Evolutionary conservation across 345 rosid genomes (phyloP).

Genomic region (Eucalyptus polybractea): DNA sequence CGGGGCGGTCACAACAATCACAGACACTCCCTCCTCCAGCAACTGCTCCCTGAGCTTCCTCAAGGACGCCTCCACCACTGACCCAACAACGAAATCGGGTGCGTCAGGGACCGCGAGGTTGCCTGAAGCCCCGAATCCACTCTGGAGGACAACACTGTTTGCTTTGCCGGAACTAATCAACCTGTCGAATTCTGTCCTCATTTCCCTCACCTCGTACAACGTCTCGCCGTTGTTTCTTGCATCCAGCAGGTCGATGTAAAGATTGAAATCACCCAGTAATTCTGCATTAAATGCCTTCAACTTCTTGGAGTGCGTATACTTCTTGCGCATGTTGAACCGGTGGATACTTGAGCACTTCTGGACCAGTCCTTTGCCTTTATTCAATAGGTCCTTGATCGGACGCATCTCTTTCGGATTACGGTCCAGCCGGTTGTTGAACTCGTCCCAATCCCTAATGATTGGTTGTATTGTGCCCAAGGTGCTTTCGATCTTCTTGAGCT

Average conservation of each 20-base stretch:
- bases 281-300: not conserved
- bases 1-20: not conserved
- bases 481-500: not conserved
- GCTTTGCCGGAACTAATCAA: not conserved
- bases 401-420: not conserved
- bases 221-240: not conserved
- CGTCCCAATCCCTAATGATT: not conserved
- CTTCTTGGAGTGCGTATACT: not conserved
- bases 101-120: not conserved
- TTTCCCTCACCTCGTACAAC: not conserved
- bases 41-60: not conserved
- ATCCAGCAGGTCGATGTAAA: not conserved
- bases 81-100: not conserved
- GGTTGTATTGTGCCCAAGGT: not conserved
- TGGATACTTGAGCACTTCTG: not conserved
- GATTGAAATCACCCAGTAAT: not conserved
- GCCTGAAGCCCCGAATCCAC: not conserved
- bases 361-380: not conserved
- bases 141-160: rapidly evolving
- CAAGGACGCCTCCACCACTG: not conserved
- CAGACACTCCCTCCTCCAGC: not conserved
- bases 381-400: not conserved
- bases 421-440: not conserved
- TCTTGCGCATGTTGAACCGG: not conserved
- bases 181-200: not conserved